Evolutionary conservation across 2,329 filamentous ascomycete species (phyloP), one percentile per base, ranked within the genome.

Genomic region (Neopestalotiopsis sp.): DNA sequence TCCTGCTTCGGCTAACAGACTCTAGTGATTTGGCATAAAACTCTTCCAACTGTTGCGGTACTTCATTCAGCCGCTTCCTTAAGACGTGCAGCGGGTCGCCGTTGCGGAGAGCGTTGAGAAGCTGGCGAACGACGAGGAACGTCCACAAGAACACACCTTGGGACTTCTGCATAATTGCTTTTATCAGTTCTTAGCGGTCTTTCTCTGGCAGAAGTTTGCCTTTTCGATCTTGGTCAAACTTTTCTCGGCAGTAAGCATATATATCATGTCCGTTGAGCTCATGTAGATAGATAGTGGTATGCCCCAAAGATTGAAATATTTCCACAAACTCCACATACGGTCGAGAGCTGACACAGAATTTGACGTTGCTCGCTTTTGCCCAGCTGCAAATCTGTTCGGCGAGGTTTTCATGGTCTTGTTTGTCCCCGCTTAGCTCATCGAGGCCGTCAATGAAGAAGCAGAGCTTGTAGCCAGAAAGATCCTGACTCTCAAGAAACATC

Each of bases 381-480:
- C 62, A 65, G 3, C 14, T 5, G 4, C 40, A n/a, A 4, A 65
- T 30, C 10, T 13, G 13, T 45, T 40, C 12, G 14, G 62, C 62
- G 30, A 65, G 24, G 5, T 5, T n/a, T 7, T 40, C 9, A 30
- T 65, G 57, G 20, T 32, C 56, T 2, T n/a, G 20, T 10, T 58
- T 20, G 6, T 68, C 28, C 5, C 40, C 67, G 30, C 45, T 42
- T 5, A 40, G 65, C 28, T 68, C 67, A n/a, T 68, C 67, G 24
- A 68, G n/a, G 9, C 67, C 67, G 28, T 68, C 67, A 24, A 68
- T 49, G 24, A 68, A 68, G 53, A 68, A 68, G 32, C 67, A 68
- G 10, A 42, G 45, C 6, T n/a, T 34, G 32, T 68, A 68, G 0
- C 32, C 17, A 2, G 10, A 7, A 12, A 20, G 12, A 1, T 61